Base-by-base conservation (phyloP, 2,329 filamentous ascomycete genomes). In the Diaporthe vaccinii region DNA sequence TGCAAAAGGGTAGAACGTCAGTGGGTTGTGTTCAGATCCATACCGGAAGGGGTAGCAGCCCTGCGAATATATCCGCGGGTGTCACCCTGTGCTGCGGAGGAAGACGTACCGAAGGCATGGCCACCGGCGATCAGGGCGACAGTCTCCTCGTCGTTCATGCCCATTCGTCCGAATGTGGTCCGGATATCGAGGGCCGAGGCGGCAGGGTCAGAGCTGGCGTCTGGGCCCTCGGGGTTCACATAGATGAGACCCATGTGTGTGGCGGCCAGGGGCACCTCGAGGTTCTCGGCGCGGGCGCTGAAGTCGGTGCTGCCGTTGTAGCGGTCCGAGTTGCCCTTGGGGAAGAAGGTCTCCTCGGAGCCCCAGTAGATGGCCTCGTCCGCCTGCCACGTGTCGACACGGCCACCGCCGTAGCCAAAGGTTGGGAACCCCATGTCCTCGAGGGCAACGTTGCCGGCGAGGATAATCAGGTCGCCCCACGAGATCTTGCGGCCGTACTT, bases 401-500 rank as follows among this genome's bases (percentile, higher is more conserved):
- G 93, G 69, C 93, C 93, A 82, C 89, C 92, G 55, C 90, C 91
- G 78, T 94, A 95, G 76, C 93, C 93, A 73, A 93, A 90, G 55
- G 92, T 91, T 83, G 91, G 89, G 84, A 93, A 89, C 72, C 91
- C 93, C 91, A 94, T 94, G 76, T 89, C 90, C 84, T 95, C 93
- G 75, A 95, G 87, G 70, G 93, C 93, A 17, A 94, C 92, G 81
- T 94, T 94, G 75, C 93, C 93, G 44, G 92, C 89, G 71, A 95
- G 89, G 69, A 94, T 87, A 62, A 92, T 84, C 74, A 95, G 84
- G 81, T 95, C 93, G 10, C 92, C 91, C 93, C 93, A 95, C 0
- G 93, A 95, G 83, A 95, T 93, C 86, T 93, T 94, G 87, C 90
- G 91, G 82, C 93, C 93, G 77, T 95, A 95, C 87, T 95, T 95